Conservation (phyloP, 1,284 basidiomycete genomes). For the Cutaneotrichosporon mucoides region DNA sequence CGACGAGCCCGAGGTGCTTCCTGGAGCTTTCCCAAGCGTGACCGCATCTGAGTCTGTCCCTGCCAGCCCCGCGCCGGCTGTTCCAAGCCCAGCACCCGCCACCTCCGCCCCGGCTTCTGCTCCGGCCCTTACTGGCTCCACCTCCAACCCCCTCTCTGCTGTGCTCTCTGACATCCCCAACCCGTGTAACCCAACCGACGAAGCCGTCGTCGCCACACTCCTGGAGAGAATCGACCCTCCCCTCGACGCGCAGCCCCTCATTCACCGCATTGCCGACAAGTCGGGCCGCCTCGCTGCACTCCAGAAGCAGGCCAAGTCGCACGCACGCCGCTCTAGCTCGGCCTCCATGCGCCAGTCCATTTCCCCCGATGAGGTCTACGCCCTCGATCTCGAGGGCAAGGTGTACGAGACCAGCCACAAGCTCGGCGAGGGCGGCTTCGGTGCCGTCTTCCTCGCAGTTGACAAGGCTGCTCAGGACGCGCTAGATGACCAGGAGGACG, state of each 20-base stretch:
- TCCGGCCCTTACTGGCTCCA: too few relatives aligned
- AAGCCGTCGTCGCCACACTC: slow-evolving; percentile 61
- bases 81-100: too few relatives aligned
- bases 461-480: slow-evolving; percentile 54
- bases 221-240: slow-evolving; percentile 62
- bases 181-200: slow-evolving; percentile 83
- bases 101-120: not conserved
- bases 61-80: too few relatives aligned
- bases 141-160: not conserved
- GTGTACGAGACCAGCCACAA: slow-evolving; percentile 73
- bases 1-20: not conserved
- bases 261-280: slow-evolving; percentile 58
- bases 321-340: slow-evolving; percentile 41
- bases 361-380: slow-evolving; percentile 28
- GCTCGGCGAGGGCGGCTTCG: slow-evolving; percentile 95
- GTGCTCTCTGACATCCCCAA: slow-evolving; percentile 54
- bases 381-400: slow-evolving; percentile 56
- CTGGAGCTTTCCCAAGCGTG: not conserved
- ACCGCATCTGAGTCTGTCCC: not conserved
- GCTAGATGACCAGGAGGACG: slow-evolving; percentile 52
- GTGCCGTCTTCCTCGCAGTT: slow-evolving; percentile 79
- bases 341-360: slow-evolving; percentile 29
- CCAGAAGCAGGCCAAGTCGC: slow-evolving; percentile 45
- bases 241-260: slow-evolving; percentile 54
- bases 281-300: slow-evolving; percentile 63